phyloP scores from a whole-genome alignment of 352 stramenopile species.

The Phytophthora tubulina region DNA sequence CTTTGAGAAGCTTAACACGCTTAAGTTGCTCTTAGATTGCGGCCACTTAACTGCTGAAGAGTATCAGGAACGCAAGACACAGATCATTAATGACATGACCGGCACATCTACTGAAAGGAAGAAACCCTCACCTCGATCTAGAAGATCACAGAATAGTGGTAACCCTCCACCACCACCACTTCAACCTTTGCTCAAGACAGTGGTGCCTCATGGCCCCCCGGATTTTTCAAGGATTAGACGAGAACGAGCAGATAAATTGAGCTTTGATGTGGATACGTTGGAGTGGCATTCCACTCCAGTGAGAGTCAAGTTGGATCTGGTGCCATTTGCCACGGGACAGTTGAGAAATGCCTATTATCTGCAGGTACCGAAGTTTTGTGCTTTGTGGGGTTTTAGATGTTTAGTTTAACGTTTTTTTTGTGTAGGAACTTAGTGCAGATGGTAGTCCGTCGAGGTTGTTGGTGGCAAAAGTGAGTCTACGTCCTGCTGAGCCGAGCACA shows the following conservation, averaged over 20 bases:
- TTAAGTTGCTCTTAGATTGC: slow-evolving; percentile 84
- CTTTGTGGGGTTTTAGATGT: not conserved
- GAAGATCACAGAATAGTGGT: slow-evolving; percentile 1
- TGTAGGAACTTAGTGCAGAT: slow-evolving; percentile 51
- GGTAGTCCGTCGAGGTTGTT: slow-evolving; percentile 50
- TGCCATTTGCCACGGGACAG: slow-evolving; percentile 85
- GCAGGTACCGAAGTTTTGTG: slow-evolving; percentile 37
- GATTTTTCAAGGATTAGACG: slow-evolving; percentile 68
- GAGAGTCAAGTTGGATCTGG: slow-evolving; percentile 75
- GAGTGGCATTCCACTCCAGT: slow-evolving; percentile 78
- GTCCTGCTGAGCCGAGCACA: slow-evolving; percentile 67
- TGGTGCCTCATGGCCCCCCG: slow-evolving; percentile 78
- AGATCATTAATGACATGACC: slow-evolving; percentile 92
- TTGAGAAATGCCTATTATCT: slow-evolving; percentile 86
- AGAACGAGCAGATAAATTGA: slow-evolving; percentile 84
- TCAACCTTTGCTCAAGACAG: slow-evolving; percentile 84
- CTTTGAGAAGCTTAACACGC: slow-evolving; percentile 89
- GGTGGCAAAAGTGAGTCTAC: slow-evolving; percentile 83
- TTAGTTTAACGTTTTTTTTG: not conserved
- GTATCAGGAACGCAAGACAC: slow-evolving; percentile 85
- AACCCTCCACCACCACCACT: slow-evolving; percentile 34
- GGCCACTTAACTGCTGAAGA: slow-evolving; percentile 82
- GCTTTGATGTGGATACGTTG: slow-evolving; percentile 85
- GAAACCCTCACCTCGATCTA: slow-evolving; percentile 49
- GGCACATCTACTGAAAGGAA: slow-evolving; percentile 76